These are phyloP conservation scores for Fomitopsis palustris DNA, from an alignment of 1,284 basidiomycete species.

Conservation along the genomic window DNA sequence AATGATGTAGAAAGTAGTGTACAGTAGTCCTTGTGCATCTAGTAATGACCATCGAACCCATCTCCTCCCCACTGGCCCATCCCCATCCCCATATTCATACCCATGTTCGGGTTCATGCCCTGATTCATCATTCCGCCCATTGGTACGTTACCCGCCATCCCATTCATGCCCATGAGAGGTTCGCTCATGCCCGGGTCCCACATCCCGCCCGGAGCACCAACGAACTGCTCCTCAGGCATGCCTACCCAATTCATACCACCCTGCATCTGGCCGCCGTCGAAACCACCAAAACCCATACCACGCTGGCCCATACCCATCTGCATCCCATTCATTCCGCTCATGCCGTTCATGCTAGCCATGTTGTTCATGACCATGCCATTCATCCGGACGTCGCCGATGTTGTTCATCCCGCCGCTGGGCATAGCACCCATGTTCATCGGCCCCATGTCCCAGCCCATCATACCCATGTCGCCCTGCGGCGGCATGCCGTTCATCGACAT, in stretches of 20 bases:
- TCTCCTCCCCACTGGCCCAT: constrained; percentile 24
- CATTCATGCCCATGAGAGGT: constrained; percentile 28
- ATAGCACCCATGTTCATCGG: constrained; percentile 15
- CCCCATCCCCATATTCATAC: constrained; percentile 19
- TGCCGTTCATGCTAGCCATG: constrained; percentile 15
- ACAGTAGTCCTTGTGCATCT: neutral
- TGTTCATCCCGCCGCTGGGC: neutral
- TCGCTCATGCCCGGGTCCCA: constrained; percentile 24
- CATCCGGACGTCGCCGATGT: neutral
- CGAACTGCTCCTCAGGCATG: constrained; percentile 20
- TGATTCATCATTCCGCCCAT: constrained; percentile 16
- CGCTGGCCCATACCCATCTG: constrained; percentile 23
- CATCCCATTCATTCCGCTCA: constrained; percentile 22
- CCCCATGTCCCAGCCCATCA: constrained; percentile 20
- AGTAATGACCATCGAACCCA: constrained; percentile 16
- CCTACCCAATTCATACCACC: constrained; percentile 28
- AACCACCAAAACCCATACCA: constrained; percentile 10
- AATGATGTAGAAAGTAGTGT: neutral
- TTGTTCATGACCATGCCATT: constrained; percentile 20
- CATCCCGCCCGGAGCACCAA: constrained; percentile 20
- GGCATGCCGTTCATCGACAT: constrained; percentile 31
- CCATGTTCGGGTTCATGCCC: constrained; percentile 20
- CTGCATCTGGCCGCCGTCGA: constrained; percentile 10
- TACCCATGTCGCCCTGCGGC: constrained; percentile 18
- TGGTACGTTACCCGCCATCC: constrained; percentile 23